Evolutionary conservation across 176 grass and related monocot genomes (phyloP).

Genomic region (Phoenix roebelenii): DNA sequence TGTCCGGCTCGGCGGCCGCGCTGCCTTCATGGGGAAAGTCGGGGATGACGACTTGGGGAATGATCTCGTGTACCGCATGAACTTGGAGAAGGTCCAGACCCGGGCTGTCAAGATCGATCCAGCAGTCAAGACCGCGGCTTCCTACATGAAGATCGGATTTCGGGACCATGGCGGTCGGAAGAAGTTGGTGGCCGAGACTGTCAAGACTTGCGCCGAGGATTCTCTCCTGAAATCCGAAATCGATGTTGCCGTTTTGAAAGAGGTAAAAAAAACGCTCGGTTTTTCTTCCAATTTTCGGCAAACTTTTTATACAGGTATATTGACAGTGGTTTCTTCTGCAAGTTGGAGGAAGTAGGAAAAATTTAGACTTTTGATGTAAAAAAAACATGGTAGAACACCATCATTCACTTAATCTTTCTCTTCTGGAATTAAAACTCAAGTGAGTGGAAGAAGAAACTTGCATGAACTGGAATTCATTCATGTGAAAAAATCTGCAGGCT

Average conservation of each 20-base stretch:
- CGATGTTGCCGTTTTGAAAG: slow-evolving; percentile 57
- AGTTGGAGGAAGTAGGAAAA: too few species aligned
- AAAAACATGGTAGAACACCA: neutral
- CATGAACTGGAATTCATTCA: neutral
- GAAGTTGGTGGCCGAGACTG: slow-evolving; percentile 63
- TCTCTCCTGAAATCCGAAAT: slow-evolving; percentile 52
- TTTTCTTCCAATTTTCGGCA: too few species aligned
- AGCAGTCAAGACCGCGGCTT: slow-evolving; percentile 36
- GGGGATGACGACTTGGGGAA: slow-evolving; percentile 73
- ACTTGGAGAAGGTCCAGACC: slow-evolving; percentile 62
- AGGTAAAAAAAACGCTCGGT: slow-evolving; percentile 17
- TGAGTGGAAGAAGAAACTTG: too few species aligned
- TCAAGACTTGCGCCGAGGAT: slow-evolving; percentile 55
- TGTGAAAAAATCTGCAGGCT: slow-evolving; percentile 49
- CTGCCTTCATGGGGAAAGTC: slow-evolving; percentile 71
- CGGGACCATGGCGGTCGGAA: slow-evolving; percentile 28
- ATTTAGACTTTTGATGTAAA: too few species aligned
- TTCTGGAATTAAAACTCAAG: too few species aligned
- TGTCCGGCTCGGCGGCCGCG: slow-evolving; percentile 56
- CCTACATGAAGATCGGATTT: slow-evolving; percentile 68
- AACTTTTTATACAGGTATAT: too few species aligned
- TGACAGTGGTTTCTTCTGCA: too few species aligned
- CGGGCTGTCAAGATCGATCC: slow-evolving; percentile 49
- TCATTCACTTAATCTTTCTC: neutral
- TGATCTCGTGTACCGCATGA: slow-evolving; percentile 67